Percentiles rank a stretch among this genome's conserved stretches.
These are phyloP conservation scores for Eucalyptus curtisii DNA, from an alignment of 345 rosid species.

Conservation along the genomic window DNA sequence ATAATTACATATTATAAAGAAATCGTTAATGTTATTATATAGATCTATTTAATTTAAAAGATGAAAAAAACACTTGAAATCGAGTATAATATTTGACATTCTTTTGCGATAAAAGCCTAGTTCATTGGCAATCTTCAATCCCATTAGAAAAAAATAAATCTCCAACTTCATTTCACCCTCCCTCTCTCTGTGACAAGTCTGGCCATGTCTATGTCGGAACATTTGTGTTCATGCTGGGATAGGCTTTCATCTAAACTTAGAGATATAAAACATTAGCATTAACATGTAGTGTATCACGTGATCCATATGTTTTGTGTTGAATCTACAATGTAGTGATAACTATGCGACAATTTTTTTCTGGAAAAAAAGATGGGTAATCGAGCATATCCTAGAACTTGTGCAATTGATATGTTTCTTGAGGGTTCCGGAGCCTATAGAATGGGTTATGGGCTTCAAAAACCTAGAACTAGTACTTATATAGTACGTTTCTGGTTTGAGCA, in stretches of 20 bases:
- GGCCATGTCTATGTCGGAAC: background rate
- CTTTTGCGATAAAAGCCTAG: background rate
- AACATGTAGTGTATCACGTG: background rate
- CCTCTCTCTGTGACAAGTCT: background rate
- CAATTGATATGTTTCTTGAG: background rate
- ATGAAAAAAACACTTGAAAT: no score
- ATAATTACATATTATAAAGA: no score
- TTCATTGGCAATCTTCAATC: background rate
- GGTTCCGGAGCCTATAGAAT: background rate
- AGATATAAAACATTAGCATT: background rate
- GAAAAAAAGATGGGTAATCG: background rate
- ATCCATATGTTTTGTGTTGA: background rate
- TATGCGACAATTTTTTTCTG: background rate
- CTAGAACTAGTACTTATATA: background rate
- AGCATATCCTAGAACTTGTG: background rate
- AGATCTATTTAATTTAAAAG: no score
- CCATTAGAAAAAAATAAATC: background rate
- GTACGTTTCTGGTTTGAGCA: background rate
- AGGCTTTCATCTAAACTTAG: background rate
- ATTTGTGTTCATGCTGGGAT: background rate
- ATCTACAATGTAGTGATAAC: background rate
- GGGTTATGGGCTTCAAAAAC: background rate
- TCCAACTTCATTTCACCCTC: background rate
- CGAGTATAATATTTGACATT: background rate
- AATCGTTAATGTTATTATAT: no score